Base-by-base conservation (phyloP, 2,329 filamentous ascomycete species). In the Talaromyces atroroseus region DNA sequence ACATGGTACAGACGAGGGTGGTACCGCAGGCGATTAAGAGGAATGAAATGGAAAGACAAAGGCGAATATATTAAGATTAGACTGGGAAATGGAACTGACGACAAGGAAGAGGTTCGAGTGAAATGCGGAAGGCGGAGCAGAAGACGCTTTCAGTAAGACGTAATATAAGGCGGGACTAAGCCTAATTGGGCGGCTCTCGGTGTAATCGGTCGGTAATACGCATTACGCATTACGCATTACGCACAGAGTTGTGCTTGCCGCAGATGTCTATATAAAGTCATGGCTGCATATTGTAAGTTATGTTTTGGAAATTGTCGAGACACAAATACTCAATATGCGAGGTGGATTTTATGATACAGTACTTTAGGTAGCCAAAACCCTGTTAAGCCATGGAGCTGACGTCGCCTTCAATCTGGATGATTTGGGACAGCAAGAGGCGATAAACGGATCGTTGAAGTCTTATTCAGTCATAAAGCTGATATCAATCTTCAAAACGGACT, bases 1-100 rank as follows among this genome's bases (percentile, higher is more conserved):
- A 73, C 71, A 73, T 73, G 63, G 65, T 66, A 65, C 63, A 61
- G 57, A 62, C 61, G 56, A 60, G 52, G 47, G 53, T 63, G 61
- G 63, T 64, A 63, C 63, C 20, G 40, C 40, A 21, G 40, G 40
- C 40, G 18, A 23, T 12, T 11, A 21, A 23, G 18, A 23, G 18
- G 12, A 44, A 18, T 12, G 20, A 16, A 42, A 42, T 3, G 5
- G 16, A 40, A 40, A 7, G 38, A n/a, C n/a, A 40, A 40, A 14
- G 40, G n/a, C 3, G 20, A 16, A 20, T 21, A 4, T 44, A 44
- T 42, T 11, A 21, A 44, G 40, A 18, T 20, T 3, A 23, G 10
- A 44, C 40, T 3, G 20, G 18, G 20, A 44, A 20, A 18, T 5
- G 38, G 38, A 42, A 21, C n/a, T 5, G n/a, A 42, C 38, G n/a